phyloP scores from a whole-genome alignment of 2,329 filamentous ascomycete genomes.

The Neurospora sp. region DNA sequence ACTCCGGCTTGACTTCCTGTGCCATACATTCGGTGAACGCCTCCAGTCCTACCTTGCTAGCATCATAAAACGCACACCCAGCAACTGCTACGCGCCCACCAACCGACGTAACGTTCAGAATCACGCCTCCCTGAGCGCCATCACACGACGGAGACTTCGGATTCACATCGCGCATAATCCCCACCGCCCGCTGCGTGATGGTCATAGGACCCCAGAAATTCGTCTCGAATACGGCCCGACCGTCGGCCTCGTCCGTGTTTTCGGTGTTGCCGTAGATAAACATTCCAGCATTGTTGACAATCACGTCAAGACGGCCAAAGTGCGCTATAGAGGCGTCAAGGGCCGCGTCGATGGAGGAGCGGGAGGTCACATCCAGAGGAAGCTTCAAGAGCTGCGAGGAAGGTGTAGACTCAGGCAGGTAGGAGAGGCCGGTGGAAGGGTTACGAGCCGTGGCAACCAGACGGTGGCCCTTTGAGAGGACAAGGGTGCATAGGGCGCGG shows the following conservation, averaged over 20 bases:
- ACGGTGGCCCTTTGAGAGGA: slow-evolving; percentile 29
- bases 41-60: slow-evolving; percentile 35
- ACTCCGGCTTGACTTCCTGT: slow-evolving; percentile 32
- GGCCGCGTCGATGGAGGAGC: slow-evolving; percentile 24
- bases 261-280: slow-evolving; percentile 26
- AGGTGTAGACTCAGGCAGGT: slow-evolving; percentile 22
- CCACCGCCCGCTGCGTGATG: slow-evolving; percentile 18
- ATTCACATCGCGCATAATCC: slow-evolving; percentile 21
- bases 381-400: slow-evolving; percentile 32
- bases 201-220: slow-evolving; percentile 21
- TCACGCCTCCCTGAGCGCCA: slow-evolving; percentile 34
- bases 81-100: slow-evolving; percentile 31
- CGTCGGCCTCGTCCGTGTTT: slow-evolving; percentile 10
- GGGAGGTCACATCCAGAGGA: slow-evolving; percentile 36
- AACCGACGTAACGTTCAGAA: slow-evolving; percentile 47
- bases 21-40: slow-evolving; percentile 36
- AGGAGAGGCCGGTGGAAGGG: slow-evolving; percentile 25
- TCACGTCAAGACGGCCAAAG: slow-evolving; percentile 11
- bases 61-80: slow-evolving; percentile 29
- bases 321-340: slow-evolving; percentile 19
- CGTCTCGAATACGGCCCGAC: slow-evolving; percentile 18
- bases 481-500: slow-evolving; percentile 25
- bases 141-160: background rate
- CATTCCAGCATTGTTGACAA: slow-evolving; percentile 31
- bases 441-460: slow-evolving; percentile 40